Percentiles rank a stretch among this genome's conserved stretches.
Conservation (phyloP, 805 yeast species). For the Yueomyces sp. region DNA sequence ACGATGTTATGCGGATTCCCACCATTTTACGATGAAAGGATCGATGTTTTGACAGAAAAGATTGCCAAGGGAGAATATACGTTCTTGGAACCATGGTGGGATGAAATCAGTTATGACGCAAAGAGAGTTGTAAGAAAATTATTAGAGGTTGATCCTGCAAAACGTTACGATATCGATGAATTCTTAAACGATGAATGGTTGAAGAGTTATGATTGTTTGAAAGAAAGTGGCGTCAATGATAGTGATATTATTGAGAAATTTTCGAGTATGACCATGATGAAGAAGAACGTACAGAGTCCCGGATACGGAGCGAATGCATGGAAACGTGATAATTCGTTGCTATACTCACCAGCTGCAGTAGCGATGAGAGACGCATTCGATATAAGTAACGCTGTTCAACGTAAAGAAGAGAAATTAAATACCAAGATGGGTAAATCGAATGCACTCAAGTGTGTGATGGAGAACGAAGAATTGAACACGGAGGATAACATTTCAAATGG, state of each 20-base stretch:
- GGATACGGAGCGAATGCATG: slow-evolving; percentile 11
- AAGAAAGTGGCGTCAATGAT: neutral
- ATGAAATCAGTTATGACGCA: slow-evolving; percentile 60
- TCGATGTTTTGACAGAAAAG: slow-evolving; percentile 53
- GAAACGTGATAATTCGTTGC: slow-evolving; percentile 11
- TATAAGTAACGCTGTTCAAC: slow-evolving; percentile 72
- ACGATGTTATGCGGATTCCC: slow-evolving; percentile 95
- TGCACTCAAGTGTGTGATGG: slow-evolving; percentile 14
- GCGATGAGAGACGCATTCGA: slow-evolving; percentile 81
- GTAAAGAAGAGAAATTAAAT: slow-evolving; percentile 42
- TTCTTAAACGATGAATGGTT: slow-evolving; percentile 64
- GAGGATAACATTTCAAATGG: neutral
- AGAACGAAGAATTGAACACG: slow-evolving; percentile 19
- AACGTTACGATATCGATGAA: slow-evolving; percentile 55
- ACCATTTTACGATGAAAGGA: slow-evolving; percentile 73
- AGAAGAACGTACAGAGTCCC: slow-evolving; percentile 8
- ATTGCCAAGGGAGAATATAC: slow-evolving; percentile 59
- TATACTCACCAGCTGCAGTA: slow-evolving; percentile 62
- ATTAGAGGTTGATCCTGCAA: slow-evolving; percentile 55
- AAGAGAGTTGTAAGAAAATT: slow-evolving; percentile 54
- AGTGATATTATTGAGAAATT: neutral
- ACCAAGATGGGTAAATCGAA: slow-evolving; percentile 2
- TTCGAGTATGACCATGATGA: neutral
- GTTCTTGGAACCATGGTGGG: slow-evolving; percentile 83
- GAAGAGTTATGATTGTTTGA: slow-evolving; percentile 18